phyloP scores from a whole-genome alignment of 768 basidiomycete genomes.

The Megacollybia marginata region DNA sequence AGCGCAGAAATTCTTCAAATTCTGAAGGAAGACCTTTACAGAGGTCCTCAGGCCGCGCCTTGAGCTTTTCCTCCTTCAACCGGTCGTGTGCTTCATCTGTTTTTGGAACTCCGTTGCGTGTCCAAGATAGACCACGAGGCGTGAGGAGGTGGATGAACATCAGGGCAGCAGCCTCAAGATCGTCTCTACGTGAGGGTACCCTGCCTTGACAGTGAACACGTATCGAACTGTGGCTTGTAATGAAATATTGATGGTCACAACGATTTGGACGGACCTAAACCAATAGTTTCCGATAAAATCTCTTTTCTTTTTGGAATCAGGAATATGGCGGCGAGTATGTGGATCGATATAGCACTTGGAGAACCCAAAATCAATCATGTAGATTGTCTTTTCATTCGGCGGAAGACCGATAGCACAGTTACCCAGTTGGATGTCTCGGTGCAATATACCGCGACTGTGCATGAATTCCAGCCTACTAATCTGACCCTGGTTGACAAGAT shows the following conservation, averaged over 20 bases:
- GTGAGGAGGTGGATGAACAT: conserved; percentile 80
- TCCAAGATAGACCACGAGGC: conserved; percentile 71
- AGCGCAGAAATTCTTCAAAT: conserved; percentile 73
- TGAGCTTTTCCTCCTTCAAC: conserved; percentile 58
- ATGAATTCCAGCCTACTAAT: conserved; percentile 68
- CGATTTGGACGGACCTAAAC: conserved; percentile 44
- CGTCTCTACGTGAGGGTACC: conserved; percentile 77
- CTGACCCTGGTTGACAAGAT: conserved; percentile 24
- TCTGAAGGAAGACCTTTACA: conserved; percentile 61
- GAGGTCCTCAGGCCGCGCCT: conserved; percentile 54
- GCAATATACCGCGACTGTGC: conserved; percentile 67
- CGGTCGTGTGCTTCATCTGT: conserved; percentile 54
- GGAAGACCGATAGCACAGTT: conserved; percentile 62
- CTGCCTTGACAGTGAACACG: conserved; percentile 66
- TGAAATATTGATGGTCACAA: too few species aligned
- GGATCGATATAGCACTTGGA: conserved; percentile 73
- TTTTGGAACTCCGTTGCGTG: conserved; percentile 73
- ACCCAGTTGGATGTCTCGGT: conserved; percentile 75
- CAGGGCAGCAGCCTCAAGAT: conserved; percentile 68
- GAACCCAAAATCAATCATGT: conserved; percentile 86
- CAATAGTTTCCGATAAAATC: conserved; percentile 83
- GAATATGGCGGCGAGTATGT: conserved; percentile 58
- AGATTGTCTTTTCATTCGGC: conserved; percentile 53
- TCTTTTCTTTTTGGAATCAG: conserved; percentile 56
- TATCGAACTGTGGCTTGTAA: conserved; percentile 37